These are phyloP conservation scores for Geum urbanum DNA, from an alignment of 306 rosid genomes.

Conservation along the genomic window DNA sequence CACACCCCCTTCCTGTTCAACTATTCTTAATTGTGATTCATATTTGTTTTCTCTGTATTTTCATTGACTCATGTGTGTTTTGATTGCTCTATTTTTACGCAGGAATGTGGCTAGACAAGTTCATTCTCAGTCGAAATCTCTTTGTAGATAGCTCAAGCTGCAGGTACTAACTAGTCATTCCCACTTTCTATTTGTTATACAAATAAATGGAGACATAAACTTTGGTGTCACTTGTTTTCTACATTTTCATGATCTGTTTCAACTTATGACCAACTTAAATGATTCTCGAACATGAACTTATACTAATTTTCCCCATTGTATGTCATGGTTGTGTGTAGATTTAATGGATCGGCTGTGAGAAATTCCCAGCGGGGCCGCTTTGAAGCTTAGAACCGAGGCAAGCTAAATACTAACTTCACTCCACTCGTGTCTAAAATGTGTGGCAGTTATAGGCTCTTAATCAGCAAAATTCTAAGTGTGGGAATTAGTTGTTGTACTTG, in stretches of 20 bases:
- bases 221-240: neutral
- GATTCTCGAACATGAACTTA: neutral
- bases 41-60: neutral
- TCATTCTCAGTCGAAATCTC: constrained; percentile 62
- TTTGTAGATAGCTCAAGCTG: constrained; percentile 54
- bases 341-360: constrained; percentile 77
- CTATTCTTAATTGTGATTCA: neutral
- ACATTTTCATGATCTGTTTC: neutral
- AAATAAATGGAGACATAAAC: neutral
- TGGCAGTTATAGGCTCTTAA: too few species aligned
- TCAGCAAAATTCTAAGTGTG: too few species aligned
- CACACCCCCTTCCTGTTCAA: constrained; percentile 25
- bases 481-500: too few species aligned
- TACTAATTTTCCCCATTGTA: neutral
- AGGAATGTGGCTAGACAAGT: constrained; percentile 69
- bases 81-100: constrained; percentile 24
- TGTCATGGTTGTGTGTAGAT: constrained; percentile 33
- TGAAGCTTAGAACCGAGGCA: constrained; percentile 86
- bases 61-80: neutral
- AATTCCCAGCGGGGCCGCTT: constrained; percentile 65
- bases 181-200: neutral
- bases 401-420: constrained; percentile 21
- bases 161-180: constrained; percentile 37
- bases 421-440: neutral
- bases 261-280: neutral